A percentile compares a stretch with the other conserved stretches of the same genome.
Evolutionary conservation across 192 early-diverging fungal genomes (phyloP).

Genomic region (Piromyces sp.): DNA sequence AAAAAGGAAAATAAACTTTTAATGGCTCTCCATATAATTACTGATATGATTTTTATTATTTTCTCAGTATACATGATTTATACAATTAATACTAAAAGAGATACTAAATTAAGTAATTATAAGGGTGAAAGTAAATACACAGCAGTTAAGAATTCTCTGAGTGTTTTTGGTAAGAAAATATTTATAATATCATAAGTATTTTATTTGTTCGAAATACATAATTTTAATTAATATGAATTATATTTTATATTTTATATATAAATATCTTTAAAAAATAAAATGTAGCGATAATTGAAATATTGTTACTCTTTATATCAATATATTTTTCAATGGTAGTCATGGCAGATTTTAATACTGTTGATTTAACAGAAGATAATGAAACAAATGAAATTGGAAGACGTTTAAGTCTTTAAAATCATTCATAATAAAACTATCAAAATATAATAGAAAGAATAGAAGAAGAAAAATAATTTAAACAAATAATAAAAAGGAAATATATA

Average conservation of each 20-base stretch:
- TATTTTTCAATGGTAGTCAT: background rate
- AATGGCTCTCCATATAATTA: background rate
- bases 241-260: too few relatives aligned
- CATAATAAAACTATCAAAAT: too few relatives aligned
- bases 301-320: background rate
- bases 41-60: background rate
- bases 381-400: background rate
- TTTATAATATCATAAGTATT: too few relatives aligned
- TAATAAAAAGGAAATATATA: too few relatives aligned
- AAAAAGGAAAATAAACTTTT: background rate
- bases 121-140: too few relatives aligned
- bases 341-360: background rate
- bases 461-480: too few relatives aligned
- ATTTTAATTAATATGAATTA: too few relatives aligned
- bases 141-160: background rate
- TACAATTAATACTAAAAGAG: background rate
- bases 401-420: background rate
- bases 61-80: background rate
- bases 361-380: background rate
- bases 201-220: too few relatives aligned
- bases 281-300: background rate
- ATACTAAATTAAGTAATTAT: too few relatives aligned
- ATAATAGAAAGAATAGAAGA: too few relatives aligned
- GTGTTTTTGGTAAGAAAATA: background rate
- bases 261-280: too few relatives aligned